phyloP scores from a whole-genome alignment of 2,329 filamentous ascomycete species.

The Rutstroemia sp. region DNA sequence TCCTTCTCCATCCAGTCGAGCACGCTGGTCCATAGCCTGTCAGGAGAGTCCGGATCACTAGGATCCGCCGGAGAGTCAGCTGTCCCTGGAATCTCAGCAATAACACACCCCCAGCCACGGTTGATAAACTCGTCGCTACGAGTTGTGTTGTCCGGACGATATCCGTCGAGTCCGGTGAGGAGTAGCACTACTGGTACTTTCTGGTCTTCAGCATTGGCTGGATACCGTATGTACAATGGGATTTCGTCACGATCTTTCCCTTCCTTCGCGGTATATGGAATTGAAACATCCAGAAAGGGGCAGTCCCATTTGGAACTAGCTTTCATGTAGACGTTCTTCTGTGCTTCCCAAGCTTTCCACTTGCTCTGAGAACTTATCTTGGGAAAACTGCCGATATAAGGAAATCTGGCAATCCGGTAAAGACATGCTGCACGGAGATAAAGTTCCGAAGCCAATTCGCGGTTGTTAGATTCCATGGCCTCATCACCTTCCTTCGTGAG shows the following conservation, averaged over 20 bases:
- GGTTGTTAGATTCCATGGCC: conserved; percentile 41
- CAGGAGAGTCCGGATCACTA: conserved; percentile 49
- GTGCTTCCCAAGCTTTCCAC: conserved; percentile 55
- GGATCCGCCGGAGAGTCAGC: conserved; percentile 60
- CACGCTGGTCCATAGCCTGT: conserved; percentile 55
- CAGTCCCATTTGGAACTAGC: conserved; percentile 45
- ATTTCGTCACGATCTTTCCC: conserved; percentile 39
- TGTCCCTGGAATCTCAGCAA: conserved; percentile 59
- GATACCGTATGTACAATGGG: conserved; percentile 58
- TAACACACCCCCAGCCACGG: conserved; percentile 55
- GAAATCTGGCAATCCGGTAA: conserved; percentile 68
- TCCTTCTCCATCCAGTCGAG: conserved; percentile 50
- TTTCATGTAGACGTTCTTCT: conserved; percentile 57
- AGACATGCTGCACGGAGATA: conserved; percentile 66
- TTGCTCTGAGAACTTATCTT: conserved; percentile 39
- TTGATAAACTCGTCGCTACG: conserved; percentile 54
- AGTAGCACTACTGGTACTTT: conserved; percentile 45
- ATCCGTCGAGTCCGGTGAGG: conserved; percentile 56
- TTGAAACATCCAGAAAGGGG: conserved; percentile 53
- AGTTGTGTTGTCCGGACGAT: conserved; percentile 54
- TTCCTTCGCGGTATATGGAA: conserved; percentile 48
- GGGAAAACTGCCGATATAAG: conserved; percentile 41
- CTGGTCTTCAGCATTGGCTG: conserved; percentile 34
- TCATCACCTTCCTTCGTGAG: conserved; percentile 47
- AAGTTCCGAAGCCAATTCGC: conserved; percentile 48